Evolutionary conservation across 306 rosid species (phyloP), one percentile per base, ranked within the genome.

Genomic region (Myrica gale): DNA sequence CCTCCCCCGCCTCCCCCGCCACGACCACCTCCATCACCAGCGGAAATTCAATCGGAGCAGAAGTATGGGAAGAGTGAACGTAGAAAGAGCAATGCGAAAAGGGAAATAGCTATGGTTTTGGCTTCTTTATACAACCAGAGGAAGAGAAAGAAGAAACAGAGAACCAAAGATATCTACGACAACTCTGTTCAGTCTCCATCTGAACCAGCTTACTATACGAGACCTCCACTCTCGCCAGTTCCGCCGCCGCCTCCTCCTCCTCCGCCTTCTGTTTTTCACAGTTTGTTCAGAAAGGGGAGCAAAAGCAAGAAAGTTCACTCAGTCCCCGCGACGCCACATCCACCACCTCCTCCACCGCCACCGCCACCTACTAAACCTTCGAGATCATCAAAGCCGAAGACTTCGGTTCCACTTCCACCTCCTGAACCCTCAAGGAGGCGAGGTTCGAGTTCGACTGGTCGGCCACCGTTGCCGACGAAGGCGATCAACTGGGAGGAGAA

Each of bases 231-330:
- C 13, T 75, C 86, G 3, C 71, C 89, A 0, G 96, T 90, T 0
- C 97, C 90, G 0, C 97, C 91, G 0, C 97, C 96, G 0, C 98
- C 98, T 0, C 97, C 92, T 0, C 96, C 87, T 0, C 92, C 91
- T 0, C 92, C 88, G 0, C 79, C 93, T 3, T 95, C 99, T 0
- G 83, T 90, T 9, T 88, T 95, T 57, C 91, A 90, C 2, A 86
- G 69, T 74, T 66, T 91, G 26, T 92, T 95, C 75, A 81, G 88
- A 68, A 95, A 90, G 61, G 85, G 92, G 9, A 78, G 80, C 79
- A 90, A 88, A 82, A 85, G 68, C 66, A 92, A 87, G 86, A 87
- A 87, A 82, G 79, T 89, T 26, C 91, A 92, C 46, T 89, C 97
- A 0, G 86, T 88, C 1, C 77, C 88, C 5, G 83, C 88, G 3